Percentiles rank a stretch among this genome's conserved stretches.
Evolutionary conservation across 108 stramenopile genomes (phyloP).

Genomic region (Cylindrotheca closterium): DNA sequence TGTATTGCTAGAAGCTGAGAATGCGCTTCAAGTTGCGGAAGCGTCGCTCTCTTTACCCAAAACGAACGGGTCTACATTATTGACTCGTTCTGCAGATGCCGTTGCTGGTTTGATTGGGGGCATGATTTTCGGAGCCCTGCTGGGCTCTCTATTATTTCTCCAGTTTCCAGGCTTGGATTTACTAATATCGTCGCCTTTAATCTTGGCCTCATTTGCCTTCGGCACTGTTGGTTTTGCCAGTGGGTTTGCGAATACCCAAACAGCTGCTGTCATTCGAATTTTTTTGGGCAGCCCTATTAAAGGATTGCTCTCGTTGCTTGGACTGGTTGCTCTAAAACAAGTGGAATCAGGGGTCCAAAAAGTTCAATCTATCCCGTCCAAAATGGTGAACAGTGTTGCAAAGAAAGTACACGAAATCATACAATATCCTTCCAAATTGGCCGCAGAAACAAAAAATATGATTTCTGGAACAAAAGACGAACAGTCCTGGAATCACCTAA

Average conservation of each 20-base stretch:
- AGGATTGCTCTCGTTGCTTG: not conserved
- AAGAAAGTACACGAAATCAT: constrained; percentile 1
- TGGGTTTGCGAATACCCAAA: not conserved
- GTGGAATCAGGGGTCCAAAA: constrained; percentile 8
- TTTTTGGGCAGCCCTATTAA: constrained; percentile 12
- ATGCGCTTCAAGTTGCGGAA: constrained; percentile 14
- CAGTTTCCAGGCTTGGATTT: not conserved
- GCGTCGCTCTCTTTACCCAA: not conserved
- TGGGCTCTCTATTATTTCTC: constrained; percentile 4
- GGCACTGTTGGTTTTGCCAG: constrained; percentile 4
- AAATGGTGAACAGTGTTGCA: constrained; percentile 11
- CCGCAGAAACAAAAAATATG: too few relatives aligned
- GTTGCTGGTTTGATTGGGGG: constrained; percentile 12
- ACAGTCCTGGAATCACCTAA: too few relatives aligned
- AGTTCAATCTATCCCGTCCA: constrained; percentile 12
- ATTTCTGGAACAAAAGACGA: too few relatives aligned
- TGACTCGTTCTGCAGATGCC: not conserved
- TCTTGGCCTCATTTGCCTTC: not conserved
- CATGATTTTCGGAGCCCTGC: constrained; percentile 8
- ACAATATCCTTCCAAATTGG: not conserved
- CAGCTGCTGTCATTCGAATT: constrained; percentile 5
- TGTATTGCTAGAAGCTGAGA: constrained; percentile 19
- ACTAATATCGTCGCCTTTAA: not conserved
- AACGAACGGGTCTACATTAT: not conserved
- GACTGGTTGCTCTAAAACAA: not conserved